These are phyloP conservation scores for Capsicum pubescens DNA, from an alignment of 257 asterid genomes.

Conservation along the genomic window DNA sequence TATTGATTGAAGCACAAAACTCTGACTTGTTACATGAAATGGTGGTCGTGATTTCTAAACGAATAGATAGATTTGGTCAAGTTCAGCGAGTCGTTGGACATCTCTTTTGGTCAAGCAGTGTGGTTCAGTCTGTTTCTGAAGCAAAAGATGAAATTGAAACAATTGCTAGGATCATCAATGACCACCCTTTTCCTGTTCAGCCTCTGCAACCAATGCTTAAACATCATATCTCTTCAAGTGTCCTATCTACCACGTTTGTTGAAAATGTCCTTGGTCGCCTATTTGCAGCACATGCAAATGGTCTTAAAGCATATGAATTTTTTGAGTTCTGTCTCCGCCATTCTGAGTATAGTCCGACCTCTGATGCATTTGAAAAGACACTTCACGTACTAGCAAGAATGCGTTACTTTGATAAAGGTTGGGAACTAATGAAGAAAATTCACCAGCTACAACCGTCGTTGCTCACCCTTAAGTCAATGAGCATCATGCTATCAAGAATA, in stretches of 20 bases:
- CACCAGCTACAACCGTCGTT: constrained; percentile 58
- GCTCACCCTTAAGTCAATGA: constrained; percentile 85
- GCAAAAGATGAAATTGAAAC: constrained; percentile 43
- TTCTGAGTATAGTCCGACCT: constrained; percentile 58
- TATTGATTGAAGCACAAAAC: not conserved
- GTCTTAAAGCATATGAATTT: constrained; percentile 82
- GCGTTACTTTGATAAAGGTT: constrained; percentile 86
- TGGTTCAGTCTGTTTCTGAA: constrained; percentile 46
- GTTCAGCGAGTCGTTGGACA: constrained; percentile 35
- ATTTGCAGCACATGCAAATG: constrained; percentile 85
- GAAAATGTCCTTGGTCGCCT: constrained; percentile 77
- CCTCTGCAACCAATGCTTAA: constrained; percentile 59
- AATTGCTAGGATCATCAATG: constrained; percentile 59
- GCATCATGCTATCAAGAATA: constrained; percentile 82
- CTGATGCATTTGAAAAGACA: constrained; percentile 89
- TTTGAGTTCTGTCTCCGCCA: constrained; percentile 66
- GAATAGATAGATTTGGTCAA: constrained; percentile 27
- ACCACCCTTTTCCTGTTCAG: constrained; percentile 67
- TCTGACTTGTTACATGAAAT: not conserved
- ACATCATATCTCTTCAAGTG: constrained; percentile 45
- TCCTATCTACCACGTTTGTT: constrained; percentile 59
- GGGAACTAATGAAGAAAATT: constrained; percentile 71
- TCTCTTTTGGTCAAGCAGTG: constrained; percentile 28
- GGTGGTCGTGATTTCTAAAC: constrained; percentile 27
- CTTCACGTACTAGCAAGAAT: constrained; percentile 86